These are phyloP conservation scores for Aphanocladium album DNA, from an alignment of 2,329 filamentous ascomycete genomes.

Conservation along the genomic window DNA sequence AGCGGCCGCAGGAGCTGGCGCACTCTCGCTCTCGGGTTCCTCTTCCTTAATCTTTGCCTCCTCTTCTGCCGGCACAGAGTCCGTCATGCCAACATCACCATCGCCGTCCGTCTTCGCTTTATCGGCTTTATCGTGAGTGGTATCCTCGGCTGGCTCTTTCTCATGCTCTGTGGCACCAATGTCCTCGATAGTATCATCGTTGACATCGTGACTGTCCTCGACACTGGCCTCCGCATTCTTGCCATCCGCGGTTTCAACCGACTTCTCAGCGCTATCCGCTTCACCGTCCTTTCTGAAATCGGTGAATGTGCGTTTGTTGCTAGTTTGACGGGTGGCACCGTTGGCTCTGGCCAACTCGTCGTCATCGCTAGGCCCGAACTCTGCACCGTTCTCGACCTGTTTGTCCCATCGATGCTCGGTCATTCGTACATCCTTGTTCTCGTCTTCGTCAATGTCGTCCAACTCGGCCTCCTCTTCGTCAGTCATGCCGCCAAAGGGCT, in stretches of 20 bases:
- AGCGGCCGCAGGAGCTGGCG: slow-evolving; percentile 13
- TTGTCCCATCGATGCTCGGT: slow-evolving; percentile 82
- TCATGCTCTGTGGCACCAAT: slow-evolving; percentile 27
- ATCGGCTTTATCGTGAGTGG: slow-evolving; percentile 18
- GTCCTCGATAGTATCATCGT: slow-evolving; percentile 42
- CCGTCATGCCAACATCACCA: slow-evolving; percentile 49
- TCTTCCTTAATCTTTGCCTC: slow-evolving; percentile 36
- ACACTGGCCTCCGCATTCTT: slow-evolving; percentile 25
- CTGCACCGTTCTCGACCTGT: slow-evolving; percentile 68
- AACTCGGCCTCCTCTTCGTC: slow-evolving; percentile 63
- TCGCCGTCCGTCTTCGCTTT: slow-evolving; percentile 38
- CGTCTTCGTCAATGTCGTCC: slow-evolving; percentile 73
- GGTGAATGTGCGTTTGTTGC: slow-evolving; percentile 45
- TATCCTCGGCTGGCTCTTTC: slow-evolving; percentile 20
- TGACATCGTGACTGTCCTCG: slow-evolving; percentile 31
- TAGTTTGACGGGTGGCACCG: slow-evolving; percentile 56
- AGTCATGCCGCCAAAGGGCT: slow-evolving; percentile 56
- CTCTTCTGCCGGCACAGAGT: slow-evolving; percentile 27
- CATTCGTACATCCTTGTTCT: slow-evolving; percentile 76
- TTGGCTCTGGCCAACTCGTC: slow-evolving; percentile 73
- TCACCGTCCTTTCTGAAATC: slow-evolving; percentile 45
- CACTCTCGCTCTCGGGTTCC: slow-evolving; percentile 30
- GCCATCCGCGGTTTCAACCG: slow-evolving; percentile 27
- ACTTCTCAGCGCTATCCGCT: slow-evolving; percentile 35
- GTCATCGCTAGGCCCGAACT: slow-evolving; percentile 84